These are phyloP conservation scores for Purpureocillium takamizusanense DNA, from an alignment of 2,329 filamentous ascomycete species.

Conservation along the genomic window DNA sequence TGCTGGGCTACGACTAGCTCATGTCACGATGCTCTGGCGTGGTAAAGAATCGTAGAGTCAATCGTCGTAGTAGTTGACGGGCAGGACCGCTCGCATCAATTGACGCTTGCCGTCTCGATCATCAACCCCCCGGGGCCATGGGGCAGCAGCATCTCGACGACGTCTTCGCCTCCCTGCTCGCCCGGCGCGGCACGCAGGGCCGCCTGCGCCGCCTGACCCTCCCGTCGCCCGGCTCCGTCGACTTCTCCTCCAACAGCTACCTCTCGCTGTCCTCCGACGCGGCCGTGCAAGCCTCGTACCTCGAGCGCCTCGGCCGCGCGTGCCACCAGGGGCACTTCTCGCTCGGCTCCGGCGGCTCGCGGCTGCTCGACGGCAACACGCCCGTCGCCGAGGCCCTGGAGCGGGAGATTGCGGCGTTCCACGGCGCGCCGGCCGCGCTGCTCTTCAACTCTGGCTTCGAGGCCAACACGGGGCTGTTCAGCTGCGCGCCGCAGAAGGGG, in stretches of 20 bases:
- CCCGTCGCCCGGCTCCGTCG: constrained; percentile 58
- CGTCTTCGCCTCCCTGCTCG: constrained; percentile 15
- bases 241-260: constrained; percentile 73
- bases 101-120: too few relatives aligned
- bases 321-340: constrained; percentile 4
- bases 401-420: constrained; percentile 34
- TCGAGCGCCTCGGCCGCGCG: constrained; percentile 27
- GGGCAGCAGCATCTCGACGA: constrained; percentile 14
- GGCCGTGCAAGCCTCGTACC: constrained; percentile 52
- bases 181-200: constrained; percentile 19
- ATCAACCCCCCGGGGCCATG: too few relatives aligned
- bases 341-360: constrained; percentile 43
- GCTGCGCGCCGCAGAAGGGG: constrained; percentile 47
- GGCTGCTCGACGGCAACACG: constrained; percentile 43
- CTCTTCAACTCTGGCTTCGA: constrained; percentile 55
- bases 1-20: too few relatives aligned
- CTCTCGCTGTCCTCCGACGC: constrained; percentile 59
- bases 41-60: too few relatives aligned
- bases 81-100: too few relatives aligned
- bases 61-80: too few relatives aligned
- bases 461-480: constrained; percentile 56
- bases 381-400: constrained; percentile 35
- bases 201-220: constrained; percentile 39
- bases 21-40: too few relatives aligned
- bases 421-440: constrained; percentile 33